A percentile compares a stretch with the other conserved stretches of the same genome.
Evolutionary conservation across 352 stramenopile species (phyloP).

Genomic region (Pythium biforme): DNA sequence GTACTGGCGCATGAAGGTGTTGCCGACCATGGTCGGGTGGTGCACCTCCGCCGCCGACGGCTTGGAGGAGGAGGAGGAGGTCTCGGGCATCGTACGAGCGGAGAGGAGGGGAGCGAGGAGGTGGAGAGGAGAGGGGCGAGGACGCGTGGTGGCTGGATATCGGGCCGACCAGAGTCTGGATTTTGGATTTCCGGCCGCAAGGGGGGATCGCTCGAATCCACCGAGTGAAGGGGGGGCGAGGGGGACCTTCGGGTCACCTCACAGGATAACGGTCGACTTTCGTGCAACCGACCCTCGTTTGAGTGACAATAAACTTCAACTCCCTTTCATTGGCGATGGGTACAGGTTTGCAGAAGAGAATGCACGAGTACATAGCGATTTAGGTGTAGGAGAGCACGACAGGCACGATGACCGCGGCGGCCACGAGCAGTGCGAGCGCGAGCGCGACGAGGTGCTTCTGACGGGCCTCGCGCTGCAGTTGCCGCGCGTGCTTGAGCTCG

Average conservation of each 20-base stretch:
- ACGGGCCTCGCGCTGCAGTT: slow-evolving; percentile 56
- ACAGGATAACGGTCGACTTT: neutral
- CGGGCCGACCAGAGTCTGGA: too few relatives aligned
- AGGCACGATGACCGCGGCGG: slow-evolving; percentile 49
- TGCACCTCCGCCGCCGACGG: slow-evolving; percentile 30
- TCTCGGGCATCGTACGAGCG: slow-evolving; percentile 60
- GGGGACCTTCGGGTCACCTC: slow-evolving; percentile 23
- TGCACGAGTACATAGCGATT: neutral
- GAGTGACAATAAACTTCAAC: slow-evolving; percentile 19
- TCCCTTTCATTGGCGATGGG: too few relatives aligned
- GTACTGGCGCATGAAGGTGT: slow-evolving; percentile 89
- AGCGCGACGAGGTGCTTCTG: slow-evolving; percentile 62
- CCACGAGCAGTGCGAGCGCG: slow-evolving; percentile 35
- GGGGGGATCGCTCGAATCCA: too few relatives aligned
- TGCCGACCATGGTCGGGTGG: slow-evolving; percentile 70
- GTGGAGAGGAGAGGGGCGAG: neutral
- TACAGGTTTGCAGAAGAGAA: too few relatives aligned
- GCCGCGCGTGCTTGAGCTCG: slow-evolving; percentile 58
- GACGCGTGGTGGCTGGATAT: too few relatives aligned
- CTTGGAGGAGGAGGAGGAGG: slow-evolving; percentile 23
- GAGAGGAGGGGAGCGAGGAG: neutral
- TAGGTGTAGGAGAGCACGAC: slow-evolving; percentile 44
- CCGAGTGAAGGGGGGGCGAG: too few relatives aligned
- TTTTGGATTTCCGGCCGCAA: too few relatives aligned
- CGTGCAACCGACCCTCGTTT: slow-evolving; percentile 17